Base-by-base conservation (phyloP, 306 rosid species). In the Medicago lupulina region DNA sequence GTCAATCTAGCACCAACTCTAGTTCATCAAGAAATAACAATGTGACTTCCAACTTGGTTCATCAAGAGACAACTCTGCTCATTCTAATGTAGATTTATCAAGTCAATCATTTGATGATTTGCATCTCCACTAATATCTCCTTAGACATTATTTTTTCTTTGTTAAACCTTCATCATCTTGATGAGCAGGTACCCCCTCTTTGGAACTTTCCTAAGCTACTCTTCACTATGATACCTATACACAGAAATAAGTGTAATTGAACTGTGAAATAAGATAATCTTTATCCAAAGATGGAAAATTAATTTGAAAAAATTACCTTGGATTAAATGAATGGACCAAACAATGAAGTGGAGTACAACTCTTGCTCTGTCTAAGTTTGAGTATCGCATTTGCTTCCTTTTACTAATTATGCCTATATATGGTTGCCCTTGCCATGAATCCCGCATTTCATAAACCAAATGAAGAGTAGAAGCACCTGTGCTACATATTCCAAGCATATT, bases 401-500 rank as follows among this genome's bases (percentile, higher is more conserved):
- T 34, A 34, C 38, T 34, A 34, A 34, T 34, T 34, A 34, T 34
- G 38, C 38, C 38, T 5, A 34, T 34, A 34, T 34, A 34, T 34
- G 38, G 38, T 0, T 34, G 7, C 38, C 38, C 7, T 34, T 43
- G 9, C 49, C 15, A 11, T 43, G 57, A 50, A 16, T n/a, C 18
- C 57, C 57, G 15, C 57, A 50, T n/a, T n/a, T 50, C 57, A 50
- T 50, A n/a, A n/a, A 50, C 57, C 57, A 50, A 50, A 50, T 50
- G 21, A 50, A 50, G 57, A 50, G 57, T n/a, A 50, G 18, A 50
- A 50, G 9, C 57, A 50, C 3, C 0, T 2, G 9, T 7, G 19
- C 15, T 16, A 50, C 55, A 50, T n/a, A 50, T 6, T 49, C 55
- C 15, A 49, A 49, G 55, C 18, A 49, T 49, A 6, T 15, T 15